Percentiles rank a stretch among this genome's conserved stretches.
Conservation (phyloP, 2,329 filamentous ascomycete species). For the Lanzia echinophila region DNA sequence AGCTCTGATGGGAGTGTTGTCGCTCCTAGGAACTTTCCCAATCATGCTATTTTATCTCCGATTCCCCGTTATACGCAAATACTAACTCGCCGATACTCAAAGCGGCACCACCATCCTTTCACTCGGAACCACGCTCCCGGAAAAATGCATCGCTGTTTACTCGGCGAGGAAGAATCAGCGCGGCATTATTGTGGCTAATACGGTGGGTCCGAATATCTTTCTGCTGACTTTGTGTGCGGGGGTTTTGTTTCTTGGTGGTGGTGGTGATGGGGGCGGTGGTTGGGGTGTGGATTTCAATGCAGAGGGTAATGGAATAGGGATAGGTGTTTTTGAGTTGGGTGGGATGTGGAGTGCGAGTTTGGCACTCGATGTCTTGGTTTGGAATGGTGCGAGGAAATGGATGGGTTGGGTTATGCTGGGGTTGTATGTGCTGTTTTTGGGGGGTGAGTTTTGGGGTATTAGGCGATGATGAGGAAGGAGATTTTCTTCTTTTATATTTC, state of each 20-base stretch:
- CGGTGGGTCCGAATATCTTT: conserved; percentile 49
- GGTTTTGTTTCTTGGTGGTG: conserved; percentile 30
- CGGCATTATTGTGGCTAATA: conserved; percentile 46
- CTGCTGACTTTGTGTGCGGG: conserved; percentile 45
- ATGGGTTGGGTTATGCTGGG: conserved; percentile 29
- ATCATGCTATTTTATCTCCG: conserved; percentile 43
- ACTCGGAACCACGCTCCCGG: conserved; percentile 47
- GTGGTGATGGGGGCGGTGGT: too few species aligned
- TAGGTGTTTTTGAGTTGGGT: conserved; percentile 28
- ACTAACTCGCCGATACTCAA: too few species aligned
- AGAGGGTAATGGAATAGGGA: not conserved
- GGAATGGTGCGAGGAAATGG: conserved; percentile 30
- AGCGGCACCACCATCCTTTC: conserved; percentile 42
- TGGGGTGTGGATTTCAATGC: not conserved
- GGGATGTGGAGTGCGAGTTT: conserved; percentile 25
- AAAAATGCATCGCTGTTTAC: conserved; percentile 45
- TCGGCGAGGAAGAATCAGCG: conserved; percentile 40
- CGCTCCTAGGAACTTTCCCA: conserved; percentile 39
- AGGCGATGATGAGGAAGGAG: not conserved
- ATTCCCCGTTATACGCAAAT: too few species aligned
- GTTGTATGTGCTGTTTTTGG: conserved; percentile 29
- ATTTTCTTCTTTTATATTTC: too few species aligned
- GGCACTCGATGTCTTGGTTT: conserved; percentile 28
- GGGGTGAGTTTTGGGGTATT: conserved; percentile 12
- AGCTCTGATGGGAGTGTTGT: conserved; percentile 39